Conservation (phyloP, 1,139 yeast species). For the Saccharomyces hybrid region DNA sequence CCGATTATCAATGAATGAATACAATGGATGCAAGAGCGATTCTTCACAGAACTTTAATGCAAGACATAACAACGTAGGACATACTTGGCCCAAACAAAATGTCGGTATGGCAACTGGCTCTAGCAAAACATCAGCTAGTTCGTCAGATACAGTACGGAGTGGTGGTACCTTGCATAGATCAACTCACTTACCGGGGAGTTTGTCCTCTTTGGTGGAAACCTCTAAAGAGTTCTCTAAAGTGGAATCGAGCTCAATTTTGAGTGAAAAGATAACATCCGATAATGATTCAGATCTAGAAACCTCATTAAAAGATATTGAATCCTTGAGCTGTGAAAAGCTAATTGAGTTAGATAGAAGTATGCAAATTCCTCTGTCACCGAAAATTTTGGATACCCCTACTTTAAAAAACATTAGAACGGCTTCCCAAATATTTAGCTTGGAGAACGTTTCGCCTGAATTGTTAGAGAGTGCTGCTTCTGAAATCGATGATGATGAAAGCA, state of each 20-base stretch:
- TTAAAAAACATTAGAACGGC: constrained; percentile 11
- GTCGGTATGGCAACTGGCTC: neutral
- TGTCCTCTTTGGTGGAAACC: neutral
- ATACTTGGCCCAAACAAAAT: constrained; percentile 6
- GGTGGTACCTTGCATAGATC: neutral
- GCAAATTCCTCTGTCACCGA: constrained; percentile 17
- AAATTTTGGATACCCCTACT: constrained; percentile 7
- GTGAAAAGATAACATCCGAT: neutral
- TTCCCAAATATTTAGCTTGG: constrained; percentile 14
- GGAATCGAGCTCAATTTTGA: neutral
- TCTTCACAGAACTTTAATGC: constrained; percentile 10
- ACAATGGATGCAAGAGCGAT: neutral
- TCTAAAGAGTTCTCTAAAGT: neutral
- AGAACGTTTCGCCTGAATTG: constrained; percentile 8
- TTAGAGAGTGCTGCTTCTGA: constrained; percentile 6
- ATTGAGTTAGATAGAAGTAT: constrained; percentile 21
- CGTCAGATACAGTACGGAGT: neutral
- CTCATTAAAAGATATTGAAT: constrained; percentile 21
- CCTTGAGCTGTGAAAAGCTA: constrained; percentile 21
- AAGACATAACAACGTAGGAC: constrained; percentile 12
- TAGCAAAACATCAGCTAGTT: neutral
- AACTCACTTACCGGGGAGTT: neutral
- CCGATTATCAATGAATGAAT: neutral
- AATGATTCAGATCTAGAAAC: constrained; percentile 7
- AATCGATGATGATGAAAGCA: constrained; percentile 20